Evolutionary conservation across 169 alveolate genomes (phyloP), one percentile per base, ranked within the genome.

Genomic region (Plasmodium cynomolgi): DNA sequence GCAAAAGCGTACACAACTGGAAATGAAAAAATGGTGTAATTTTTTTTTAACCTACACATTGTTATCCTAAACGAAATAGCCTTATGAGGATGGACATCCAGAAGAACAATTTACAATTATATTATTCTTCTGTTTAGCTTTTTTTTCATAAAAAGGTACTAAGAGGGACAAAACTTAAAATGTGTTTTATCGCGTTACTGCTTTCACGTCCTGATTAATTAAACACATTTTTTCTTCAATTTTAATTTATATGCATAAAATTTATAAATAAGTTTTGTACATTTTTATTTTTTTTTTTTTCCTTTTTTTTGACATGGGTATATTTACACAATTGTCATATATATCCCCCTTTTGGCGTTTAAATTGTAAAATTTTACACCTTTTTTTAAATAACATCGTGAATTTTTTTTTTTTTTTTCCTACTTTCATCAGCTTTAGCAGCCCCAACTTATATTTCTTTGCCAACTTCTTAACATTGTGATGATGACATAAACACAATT

Each of bases 281-380:
- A 58, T 58, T 20, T n/a, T 20, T 17, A 4, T 58, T 4, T 56
- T 58, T 58, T 58, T 58, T 23, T 58, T 58, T 58, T n/a, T n/a
- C 31, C 74, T 4, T 58, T 20, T 58, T 58, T 58, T 58, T 58
- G 74, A 58, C 74, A 20, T 58, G 23, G 74, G 74, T 58, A 58
- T 58, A 58, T 23, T 58, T 58, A 58, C 31, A 58, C 74, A 58
- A 58, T 58, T 58, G 74, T 58, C 74, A 23, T 75, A 75, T 75
- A 26, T 75, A 33, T 75, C 54, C 17, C 50, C 74, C 74, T 58
- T 75, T 75, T 75, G 83, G 83, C 83, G 17, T 75, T 75, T 75
- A 23, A 75, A 75, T 75, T 75, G 44, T 26, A 75, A 17, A 20
- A 75, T 75, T 75, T 34, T 75, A 75, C 54, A 44, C 44, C 54